Conservation (phyloP, 2,329 filamentous ascomycete genomes). For the Rutstroemia sp. region DNA sequence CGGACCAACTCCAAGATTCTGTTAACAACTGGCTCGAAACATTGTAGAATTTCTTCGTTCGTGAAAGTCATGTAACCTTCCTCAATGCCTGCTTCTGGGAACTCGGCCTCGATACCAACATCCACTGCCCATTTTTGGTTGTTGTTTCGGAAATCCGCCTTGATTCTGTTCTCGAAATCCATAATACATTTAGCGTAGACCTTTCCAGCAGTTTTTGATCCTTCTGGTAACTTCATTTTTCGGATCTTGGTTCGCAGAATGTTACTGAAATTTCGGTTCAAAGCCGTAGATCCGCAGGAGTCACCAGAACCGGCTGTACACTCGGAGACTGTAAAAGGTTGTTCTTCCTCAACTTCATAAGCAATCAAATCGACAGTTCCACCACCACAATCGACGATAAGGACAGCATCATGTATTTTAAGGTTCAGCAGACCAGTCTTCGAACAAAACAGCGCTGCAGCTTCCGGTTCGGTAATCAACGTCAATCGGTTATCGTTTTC, state of each 20-base stretch:
- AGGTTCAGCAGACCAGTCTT: conserved; percentile 94
- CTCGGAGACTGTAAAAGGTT: conserved; percentile 92
- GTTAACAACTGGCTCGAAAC: conserved; percentile 97
- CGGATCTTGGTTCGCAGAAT: conserved; percentile 95
- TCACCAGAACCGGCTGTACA: conserved; percentile 96
- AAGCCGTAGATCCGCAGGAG: conserved; percentile 93
- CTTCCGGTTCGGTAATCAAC: conserved; percentile 91
- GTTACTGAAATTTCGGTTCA: conserved; percentile 98
- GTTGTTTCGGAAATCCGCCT: conserved; percentile 98
- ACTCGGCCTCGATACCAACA: conserved; percentile 96
- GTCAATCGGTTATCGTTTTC: conserved; percentile 97
- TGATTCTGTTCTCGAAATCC: conserved; percentile 99
- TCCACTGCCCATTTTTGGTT: conserved; percentile 99
- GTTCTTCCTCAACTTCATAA: conserved; percentile 97
- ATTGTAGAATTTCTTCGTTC: conserved; percentile 97
- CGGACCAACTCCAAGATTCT: conserved; percentile 90
- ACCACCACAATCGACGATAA: conserved; percentile 97
- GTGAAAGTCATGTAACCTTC: conserved; percentile 99
- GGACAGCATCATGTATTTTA: conserved; percentile 96
- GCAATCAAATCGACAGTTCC: conserved; percentile 98
- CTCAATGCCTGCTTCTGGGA: conserved; percentile 94
- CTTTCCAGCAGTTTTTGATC: conserved; percentile 93
- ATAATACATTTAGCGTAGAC: conserved; percentile 99
- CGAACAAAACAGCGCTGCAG: conserved; percentile 93
- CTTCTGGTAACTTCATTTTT: conserved; percentile 98